Base-by-base conservation (phyloP, 1,284 basidiomycete species). In the Porphyrellus sp. region DNA sequence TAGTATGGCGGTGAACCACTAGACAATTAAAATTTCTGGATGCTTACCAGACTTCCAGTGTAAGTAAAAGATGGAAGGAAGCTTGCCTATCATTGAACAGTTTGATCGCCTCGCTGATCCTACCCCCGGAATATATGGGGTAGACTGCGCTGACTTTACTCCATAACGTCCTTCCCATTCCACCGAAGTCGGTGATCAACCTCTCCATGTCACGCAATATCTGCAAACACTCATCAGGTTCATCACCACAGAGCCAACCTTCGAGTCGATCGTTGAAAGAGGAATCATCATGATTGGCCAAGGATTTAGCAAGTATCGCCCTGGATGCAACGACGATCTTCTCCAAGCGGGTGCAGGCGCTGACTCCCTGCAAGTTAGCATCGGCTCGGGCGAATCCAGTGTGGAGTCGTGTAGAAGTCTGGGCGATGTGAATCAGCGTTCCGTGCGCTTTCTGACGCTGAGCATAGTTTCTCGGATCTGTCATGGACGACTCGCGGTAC, bases 161-260 rank as follows among this genome's bases (percentile, higher is more conserved):
- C 38, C 38, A 43, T 3, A 44, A 2, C 4, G 46, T 31, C 37
- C 27, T 18, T 48, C 16, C 24, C n/a, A n/a, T n/a, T 1, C 15
- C 8, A 8, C 11, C 6, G 4, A 15, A 16, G 30, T 49, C 12
- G 12, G 16, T 12, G 8, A 55, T 20, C 35, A 37, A n/a, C 2
- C 5, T 35, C 3, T 49, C 31, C 52, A 55, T 55, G 5, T 35
- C 21, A 5, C 8, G 31, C 23, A 55, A 37, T 16, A 34, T 44
- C 12, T 20, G n/a, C 31, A 55, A 45, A 33, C 53, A 55, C 37
- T 24, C 44, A 2, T 55, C 16, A 1, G 53, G 46, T 35, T 49
- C 53, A 8, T 49, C 41, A n/a, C 53, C 27, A 21, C 11, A 30
- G 2, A 55, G 42, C 53, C 53, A 55, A 4, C 50, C 41, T 20